Evolutionary conservation across 208 protist species (phyloP).

Genomic region (Trypanosoma melophagium): DNA sequence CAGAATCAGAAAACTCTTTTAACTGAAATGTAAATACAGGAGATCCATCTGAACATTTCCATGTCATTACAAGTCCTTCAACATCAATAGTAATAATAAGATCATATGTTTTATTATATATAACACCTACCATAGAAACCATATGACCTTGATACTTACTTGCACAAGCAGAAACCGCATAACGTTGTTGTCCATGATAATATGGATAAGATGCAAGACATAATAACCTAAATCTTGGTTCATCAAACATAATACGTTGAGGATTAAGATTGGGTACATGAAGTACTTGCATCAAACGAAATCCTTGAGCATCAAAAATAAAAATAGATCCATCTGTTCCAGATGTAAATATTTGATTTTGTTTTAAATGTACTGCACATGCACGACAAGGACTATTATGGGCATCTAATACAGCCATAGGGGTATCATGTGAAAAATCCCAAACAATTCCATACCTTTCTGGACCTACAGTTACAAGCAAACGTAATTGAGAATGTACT

Average conservation of each 20-base stretch:
- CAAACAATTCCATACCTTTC: conserved; percentile 79
- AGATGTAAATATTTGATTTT: conserved; percentile 58
- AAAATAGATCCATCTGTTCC: conserved; percentile 60
- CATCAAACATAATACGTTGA: conserved; percentile 37
- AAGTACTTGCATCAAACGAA: conserved; percentile 59
- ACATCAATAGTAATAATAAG: conserved; percentile 70
- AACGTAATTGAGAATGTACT: conserved; percentile 46
- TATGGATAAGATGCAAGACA: conserved; percentile 57
- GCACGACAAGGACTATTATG: conserved; percentile 67
- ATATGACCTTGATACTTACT: conserved; percentile 64
- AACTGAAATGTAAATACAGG: conserved; percentile 75
- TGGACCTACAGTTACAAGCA: conserved; percentile 75
- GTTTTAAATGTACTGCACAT: conserved; percentile 45
- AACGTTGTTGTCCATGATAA: conserved; percentile 51
- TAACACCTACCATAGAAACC: conserved; percentile 49
- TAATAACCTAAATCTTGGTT: conserved; percentile 39
- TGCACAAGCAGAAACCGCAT: conserved; percentile 49
- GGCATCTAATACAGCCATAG: conserved; percentile 60
- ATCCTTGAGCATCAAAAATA: conserved; percentile 69
- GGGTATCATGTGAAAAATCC: conserved; percentile 64
- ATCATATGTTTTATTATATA: conserved; percentile 67
- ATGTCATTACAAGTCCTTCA: conserved; percentile 77
- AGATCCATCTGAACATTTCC: conserved; percentile 49
- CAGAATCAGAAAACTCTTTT: conserved; percentile 74
- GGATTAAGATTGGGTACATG: conserved; percentile 33